phyloP scores from a whole-genome alignment of 352 stramenopile genomes.

The Peronospora farinosa region DNA sequence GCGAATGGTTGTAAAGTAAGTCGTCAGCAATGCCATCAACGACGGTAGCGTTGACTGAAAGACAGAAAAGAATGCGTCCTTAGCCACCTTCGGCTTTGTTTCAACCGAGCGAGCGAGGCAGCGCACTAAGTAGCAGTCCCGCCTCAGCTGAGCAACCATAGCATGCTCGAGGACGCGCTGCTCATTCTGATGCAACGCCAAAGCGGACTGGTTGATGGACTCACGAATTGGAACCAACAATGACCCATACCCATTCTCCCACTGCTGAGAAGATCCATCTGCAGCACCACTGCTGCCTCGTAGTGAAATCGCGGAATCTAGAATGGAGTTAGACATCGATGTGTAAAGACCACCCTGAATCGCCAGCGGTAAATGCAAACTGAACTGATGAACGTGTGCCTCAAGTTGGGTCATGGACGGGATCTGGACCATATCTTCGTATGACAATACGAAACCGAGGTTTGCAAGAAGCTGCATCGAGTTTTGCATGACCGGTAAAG shows the following conservation, averaged over 20 bases:
- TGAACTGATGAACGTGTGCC: conserved; percentile 66
- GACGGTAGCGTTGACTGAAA: conserved; percentile 55
- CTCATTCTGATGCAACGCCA: conserved; percentile 66
- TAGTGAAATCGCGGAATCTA: conserved; percentile 71
- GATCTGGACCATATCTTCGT: conserved; percentile 60
- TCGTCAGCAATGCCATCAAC: conserved; percentile 57
- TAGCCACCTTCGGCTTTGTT: conserved; percentile 69
- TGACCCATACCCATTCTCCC: conserved; percentile 49
- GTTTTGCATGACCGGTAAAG: conserved; percentile 55
- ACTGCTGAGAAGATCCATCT: conserved; percentile 26
- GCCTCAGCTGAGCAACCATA: conserved; percentile 61
- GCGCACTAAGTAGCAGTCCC: conserved; percentile 65
- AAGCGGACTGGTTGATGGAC: conserved; percentile 61
- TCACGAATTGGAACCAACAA: conserved; percentile 64
- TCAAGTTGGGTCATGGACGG: conserved; percentile 67
- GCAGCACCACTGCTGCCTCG: conserved; percentile 23
- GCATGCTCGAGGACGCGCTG: conserved; percentile 54
- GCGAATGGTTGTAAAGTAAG: conserved; percentile 60
- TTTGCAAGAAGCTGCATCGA: conserved; percentile 62
- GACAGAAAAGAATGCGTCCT: conserved; percentile 62
- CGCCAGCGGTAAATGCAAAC: conserved; percentile 51
- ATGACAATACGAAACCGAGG: conserved; percentile 56
- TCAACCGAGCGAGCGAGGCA: conserved; percentile 62
- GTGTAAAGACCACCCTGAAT: conserved; percentile 78
- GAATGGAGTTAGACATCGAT: conserved; percentile 71